Evolutionary conservation across 495 filamentous ascomycete species (phyloP).

Genomic region (Lophiotrema nucula): DNA sequence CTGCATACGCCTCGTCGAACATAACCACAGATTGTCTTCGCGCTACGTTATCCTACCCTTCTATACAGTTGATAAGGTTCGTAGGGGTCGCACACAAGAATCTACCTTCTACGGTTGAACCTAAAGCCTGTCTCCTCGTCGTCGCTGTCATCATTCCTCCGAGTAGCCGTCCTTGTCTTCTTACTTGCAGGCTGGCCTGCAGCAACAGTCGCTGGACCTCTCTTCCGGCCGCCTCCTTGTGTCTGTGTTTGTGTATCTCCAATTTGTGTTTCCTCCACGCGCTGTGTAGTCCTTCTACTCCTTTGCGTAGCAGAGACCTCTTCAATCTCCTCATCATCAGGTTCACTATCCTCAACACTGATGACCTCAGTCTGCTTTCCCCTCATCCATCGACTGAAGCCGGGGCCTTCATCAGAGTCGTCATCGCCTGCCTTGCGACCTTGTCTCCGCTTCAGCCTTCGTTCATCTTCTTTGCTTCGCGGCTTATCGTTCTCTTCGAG

Average conservation of each 20-base stretch:
- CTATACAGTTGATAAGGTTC: too few relatives aligned
- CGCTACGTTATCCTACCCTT: too few relatives aligned
- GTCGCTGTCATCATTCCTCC: slow-evolving; percentile 44
- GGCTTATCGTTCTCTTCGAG: slow-evolving; percentile 44
- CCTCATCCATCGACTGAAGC: slow-evolving; percentile 13
- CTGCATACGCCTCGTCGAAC: too few relatives aligned
- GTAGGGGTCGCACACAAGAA: too few relatives aligned
- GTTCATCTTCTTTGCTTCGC: slow-evolving; percentile 38
- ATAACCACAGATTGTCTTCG: too few relatives aligned
- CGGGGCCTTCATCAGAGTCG: slow-evolving; percentile 21
- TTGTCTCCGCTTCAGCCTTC: slow-evolving; percentile 32
- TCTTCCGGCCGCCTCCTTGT: slow-evolving; percentile 38
- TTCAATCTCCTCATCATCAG: slow-evolving; percentile 31
- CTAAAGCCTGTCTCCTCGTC: slow-evolving; percentile 59
- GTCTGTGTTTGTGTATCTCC: slow-evolving; percentile 23
- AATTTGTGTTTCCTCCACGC: slow-evolving; percentile 27
- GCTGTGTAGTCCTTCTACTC: slow-evolving; percentile 20
- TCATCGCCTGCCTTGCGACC: slow-evolving; percentile 24
- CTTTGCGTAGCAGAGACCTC: slow-evolving; percentile 36
- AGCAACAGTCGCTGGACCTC: slow-evolving; percentile 30
- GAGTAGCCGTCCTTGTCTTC: slow-evolving; percentile 38
- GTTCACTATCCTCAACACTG: slow-evolving; percentile 14
- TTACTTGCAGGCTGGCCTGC: slow-evolving; percentile 45
- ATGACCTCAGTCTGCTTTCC: slow-evolving; percentile 15
- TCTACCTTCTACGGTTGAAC: slow-evolving; percentile 55